Conservation (phyloP, 176 grass and related monocot species). For the Guadua angustifolia region DNA sequence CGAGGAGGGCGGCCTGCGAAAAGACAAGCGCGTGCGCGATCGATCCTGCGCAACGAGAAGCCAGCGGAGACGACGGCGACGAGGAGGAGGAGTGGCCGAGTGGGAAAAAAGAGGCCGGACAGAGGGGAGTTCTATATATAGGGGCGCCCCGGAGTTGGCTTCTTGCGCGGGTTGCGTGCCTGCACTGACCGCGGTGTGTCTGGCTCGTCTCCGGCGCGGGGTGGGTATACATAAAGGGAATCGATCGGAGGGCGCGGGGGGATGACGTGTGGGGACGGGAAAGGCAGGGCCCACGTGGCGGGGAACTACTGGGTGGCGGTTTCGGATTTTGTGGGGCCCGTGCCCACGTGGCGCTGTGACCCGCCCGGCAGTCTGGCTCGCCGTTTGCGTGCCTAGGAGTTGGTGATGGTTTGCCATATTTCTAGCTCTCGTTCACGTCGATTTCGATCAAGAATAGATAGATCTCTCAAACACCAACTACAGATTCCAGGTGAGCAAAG, state of each 20-base stretch:
- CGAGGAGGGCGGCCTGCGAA: background rate
- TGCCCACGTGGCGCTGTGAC: constrained; percentile 6
- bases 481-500: background rate
- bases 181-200: background rate
- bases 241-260: background rate
- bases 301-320: background rate
- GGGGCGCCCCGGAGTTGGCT: constrained; percentile 21
- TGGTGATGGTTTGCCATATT: no score
- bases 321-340: constrained; percentile 27
- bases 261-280: constrained; percentile 54
- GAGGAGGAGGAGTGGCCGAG: background rate
- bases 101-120: background rate
- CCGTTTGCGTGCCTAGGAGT: no score
- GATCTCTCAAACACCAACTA: no score
- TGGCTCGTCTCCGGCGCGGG: constrained; percentile 32
- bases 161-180: background rate
- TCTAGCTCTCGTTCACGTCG: no score
- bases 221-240: constrained; percentile 41
- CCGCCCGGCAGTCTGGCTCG: background rate
- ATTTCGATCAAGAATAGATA: no score
- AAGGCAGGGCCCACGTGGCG: background rate
- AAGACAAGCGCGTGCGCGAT: background rate
- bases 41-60: background rate
- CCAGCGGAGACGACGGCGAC: background rate
- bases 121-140: background rate